These are phyloP conservation scores for Aspergillus sp. DNA, from an alignment of 2,329 filamentous ascomycete genomes.

Conservation along the genomic window DNA sequence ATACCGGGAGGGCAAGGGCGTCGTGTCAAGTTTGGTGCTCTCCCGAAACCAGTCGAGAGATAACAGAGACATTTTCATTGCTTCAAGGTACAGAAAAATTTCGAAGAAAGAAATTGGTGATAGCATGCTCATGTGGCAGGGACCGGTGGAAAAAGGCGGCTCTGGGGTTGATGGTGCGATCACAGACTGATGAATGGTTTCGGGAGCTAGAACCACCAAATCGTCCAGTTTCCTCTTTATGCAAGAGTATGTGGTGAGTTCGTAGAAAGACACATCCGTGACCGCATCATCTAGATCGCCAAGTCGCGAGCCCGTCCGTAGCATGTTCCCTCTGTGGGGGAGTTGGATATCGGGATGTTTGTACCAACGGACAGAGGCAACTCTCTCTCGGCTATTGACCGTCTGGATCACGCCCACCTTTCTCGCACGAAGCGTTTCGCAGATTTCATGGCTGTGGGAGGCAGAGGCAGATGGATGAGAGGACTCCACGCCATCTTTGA, in stretches of 20 bases:
- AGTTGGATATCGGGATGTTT: constrained; percentile 36
- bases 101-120: constrained; percentile 12
- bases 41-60: constrained; percentile 20
- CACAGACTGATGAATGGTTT: constrained; percentile 15
- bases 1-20: constrained; percentile 15
- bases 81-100: constrained; percentile 12
- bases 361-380: constrained; percentile 58
- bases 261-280: constrained; percentile 58
- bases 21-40: constrained; percentile 12
- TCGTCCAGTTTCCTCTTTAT: constrained; percentile 51
- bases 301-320: too few relatives aligned
- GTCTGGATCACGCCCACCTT: constrained; percentile 57
- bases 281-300: constrained; percentile 37
- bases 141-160: constrained; percentile 3
- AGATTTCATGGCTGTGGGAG: not conserved
- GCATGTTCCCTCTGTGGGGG: constrained; percentile 21
- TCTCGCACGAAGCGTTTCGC: constrained; percentile 29
- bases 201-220: constrained; percentile 49
- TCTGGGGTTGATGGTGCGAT: constrained; percentile 1
- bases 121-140: constrained; percentile 15
- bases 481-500: constrained; percentile 39
- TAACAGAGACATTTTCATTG: constrained; percentile 16
- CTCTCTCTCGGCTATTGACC: constrained; percentile 54
- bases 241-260: constrained; percentile 51
- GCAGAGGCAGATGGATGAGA: not conserved